Evolutionary conservation across 768 basidiomycete genomes (phyloP).

Genomic region (Agrocybe pediades): DNA sequence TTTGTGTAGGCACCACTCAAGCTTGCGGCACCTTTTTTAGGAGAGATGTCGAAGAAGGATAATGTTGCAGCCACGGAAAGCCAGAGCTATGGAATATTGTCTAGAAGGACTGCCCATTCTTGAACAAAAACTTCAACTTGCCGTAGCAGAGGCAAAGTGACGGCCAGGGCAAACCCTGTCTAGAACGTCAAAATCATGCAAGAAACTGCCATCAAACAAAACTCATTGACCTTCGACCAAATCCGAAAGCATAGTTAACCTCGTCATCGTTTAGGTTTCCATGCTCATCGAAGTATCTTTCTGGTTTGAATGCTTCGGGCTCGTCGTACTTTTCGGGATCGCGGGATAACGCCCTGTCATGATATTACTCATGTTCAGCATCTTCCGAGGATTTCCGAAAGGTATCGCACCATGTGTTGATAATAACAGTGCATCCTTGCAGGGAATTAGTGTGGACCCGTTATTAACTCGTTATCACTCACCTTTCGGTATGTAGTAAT

Average conservation of each 20-base stretch:
- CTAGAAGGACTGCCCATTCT: not conserved
- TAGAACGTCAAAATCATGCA: not conserved
- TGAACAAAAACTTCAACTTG: not conserved
- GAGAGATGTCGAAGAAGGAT: conserved; percentile 11
- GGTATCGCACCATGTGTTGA: not conserved
- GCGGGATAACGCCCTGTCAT: not conserved
- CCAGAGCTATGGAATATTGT: conserved; percentile 11
- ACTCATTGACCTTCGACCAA: conserved; percentile 2
- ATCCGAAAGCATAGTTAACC: not conserved
- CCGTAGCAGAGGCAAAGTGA: conserved; percentile 16
- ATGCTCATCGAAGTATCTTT: conserved; percentile 1
- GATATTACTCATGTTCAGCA: too few relatives aligned
- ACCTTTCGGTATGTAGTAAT: conserved; percentile 17
- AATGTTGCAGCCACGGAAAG: conserved; percentile 6
- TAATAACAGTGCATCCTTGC: not conserved
- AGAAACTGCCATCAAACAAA: not conserved
- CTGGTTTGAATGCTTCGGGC: not conserved
- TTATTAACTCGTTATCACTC: not conserved
- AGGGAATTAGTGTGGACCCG: not conserved
- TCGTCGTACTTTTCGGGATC: not conserved
- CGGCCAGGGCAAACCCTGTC: conserved; percentile 18
- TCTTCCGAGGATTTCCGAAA: not conserved
- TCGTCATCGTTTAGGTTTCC: conserved; percentile 13
- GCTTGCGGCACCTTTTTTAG: conserved; percentile 12
- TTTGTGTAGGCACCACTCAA: conserved; percentile 11